Base-by-base conservation (phyloP, 176 grass and related monocot genomes). In the Typha latifolia region DNA sequence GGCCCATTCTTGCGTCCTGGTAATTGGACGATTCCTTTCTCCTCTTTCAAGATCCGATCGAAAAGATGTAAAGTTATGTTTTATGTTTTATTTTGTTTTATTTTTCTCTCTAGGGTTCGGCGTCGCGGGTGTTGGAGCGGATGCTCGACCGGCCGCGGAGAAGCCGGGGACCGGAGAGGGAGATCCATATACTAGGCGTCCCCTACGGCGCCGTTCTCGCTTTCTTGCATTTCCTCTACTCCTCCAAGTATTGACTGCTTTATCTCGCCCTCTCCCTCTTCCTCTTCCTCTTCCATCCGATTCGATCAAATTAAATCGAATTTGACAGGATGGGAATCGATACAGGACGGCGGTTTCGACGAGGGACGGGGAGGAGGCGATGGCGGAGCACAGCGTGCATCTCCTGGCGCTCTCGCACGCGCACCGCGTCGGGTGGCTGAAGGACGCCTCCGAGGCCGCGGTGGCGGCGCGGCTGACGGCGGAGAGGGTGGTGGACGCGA, bases 341-440 rank as follows among this genome's bases (percentile, higher is more conserved):
- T 1, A 8, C 61, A 79, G 82, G 66, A 48, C 15, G n/a, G 3
- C 15, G 20, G 19, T 27, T 5, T 23, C 32, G 21, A 32, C 64
- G 29, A 70, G 69, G 12, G 70, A 72, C 18, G 70, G 10, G 3
- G 83, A 82, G 47, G 75, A 59, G 27, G 56, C 12, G 84, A 34
- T 87, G 61, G 81, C 67, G 12, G 66, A 51, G 49, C 76, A 90
- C 67, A 83, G 79, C 11, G 24, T 87, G 79, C 76, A 79, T 79
- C 75, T 99, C 37, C 83, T 99, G 67, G 89, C 81, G 53, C 81
- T 93, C 73, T 72, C 89, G 72, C 94, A 99, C 81, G 94, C 70
- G 16, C 87, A 99, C 81, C 51, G 72, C 22, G 82, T 99, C 1
- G 66, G 29, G 16, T 99, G 94, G 94, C 76, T 99, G 31, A 99